Evolutionary conservation across 805 yeast genomes (phyloP), one percentile per base, ranked within the genome.

Genomic region (Metschnikowia henanensis): DNA sequence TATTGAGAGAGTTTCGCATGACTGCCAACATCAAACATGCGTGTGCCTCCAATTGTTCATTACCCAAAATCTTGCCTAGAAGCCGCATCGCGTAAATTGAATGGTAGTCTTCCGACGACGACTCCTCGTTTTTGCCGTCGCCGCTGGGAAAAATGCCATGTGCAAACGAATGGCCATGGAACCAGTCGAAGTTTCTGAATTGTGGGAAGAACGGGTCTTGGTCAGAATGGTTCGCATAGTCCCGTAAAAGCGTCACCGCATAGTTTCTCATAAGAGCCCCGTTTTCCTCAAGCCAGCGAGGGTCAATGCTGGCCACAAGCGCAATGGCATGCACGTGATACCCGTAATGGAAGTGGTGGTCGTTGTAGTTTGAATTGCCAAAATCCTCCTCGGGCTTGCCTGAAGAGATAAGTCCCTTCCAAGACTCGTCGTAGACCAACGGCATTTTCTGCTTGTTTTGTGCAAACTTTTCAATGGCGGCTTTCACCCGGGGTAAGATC

Each of bases 41-140:
- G 48, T 85, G 66, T 28, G 65, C 61, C 48, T 76, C 78, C 75
- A 84, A 68, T 17, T 74, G 65, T 12, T 50, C 35, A 56, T 84
- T 81, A 1, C 75, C 76, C 38, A 77, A 69, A 1, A 79, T 80
- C 38, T 70, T 62, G 12, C 80, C 90, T 79, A 81, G 83, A 28
- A 85, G 62, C 56, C 81, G 83, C 67, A 83, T 69, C 1, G 84
- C 89, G 58, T 82, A 83, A 3, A 79, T 75, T 41, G 84, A 81
- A 57, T 85, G 84, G 50, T 83, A 83, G 60, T 85, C 91, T 59
- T 85, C 91, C 10, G 87, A 80, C 17, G 81, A 76, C 0, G 87
- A 80, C 61, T 85, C 91, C 60, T 85, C 81, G 60, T 84, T 87
- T 52, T 82, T 82, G 22, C 92, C 91, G 61, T 85, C 91, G 6